Evolutionary conservation across 352 stramenopile species (phyloP).

Genomic region (Phytophthora pseudosyringae): DNA sequence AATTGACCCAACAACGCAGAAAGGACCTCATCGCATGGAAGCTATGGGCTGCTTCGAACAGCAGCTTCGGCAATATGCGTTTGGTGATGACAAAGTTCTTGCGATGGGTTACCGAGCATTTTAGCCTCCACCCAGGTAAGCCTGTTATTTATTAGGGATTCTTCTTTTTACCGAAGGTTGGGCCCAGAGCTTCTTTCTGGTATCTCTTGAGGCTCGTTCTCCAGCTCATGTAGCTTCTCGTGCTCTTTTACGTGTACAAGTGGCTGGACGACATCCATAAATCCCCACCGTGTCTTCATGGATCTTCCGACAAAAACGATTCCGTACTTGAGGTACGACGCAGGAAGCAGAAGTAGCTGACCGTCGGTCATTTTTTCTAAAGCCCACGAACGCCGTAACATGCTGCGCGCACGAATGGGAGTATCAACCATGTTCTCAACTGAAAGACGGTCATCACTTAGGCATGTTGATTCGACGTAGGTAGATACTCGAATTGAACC

Average conservation of each 20-base stretch:
- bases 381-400: conserved; percentile 44
- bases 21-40: no score
- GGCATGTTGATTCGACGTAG: conserved; percentile 12
- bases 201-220: conserved; percentile 10
- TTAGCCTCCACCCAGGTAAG: no score
- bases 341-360: conserved; percentile 48
- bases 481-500: conserved; percentile 8
- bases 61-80: no score
- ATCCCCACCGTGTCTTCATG: conserved; percentile 49
- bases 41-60: no score
- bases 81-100: no score
- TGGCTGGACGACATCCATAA: conserved; percentile 53
- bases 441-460: conserved; percentile 34
- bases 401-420: conserved; percentile 53
- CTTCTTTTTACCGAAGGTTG: conserved; percentile 14
- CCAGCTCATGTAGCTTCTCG: background rate
- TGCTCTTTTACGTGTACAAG: conserved; percentile 34
- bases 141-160: no score
- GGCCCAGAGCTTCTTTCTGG: background rate
- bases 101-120: no score
- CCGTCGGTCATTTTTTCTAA: conserved; percentile 44
- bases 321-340: conserved; percentile 52
- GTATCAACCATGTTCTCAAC: conserved; percentile 41
- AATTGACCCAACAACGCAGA: no score
- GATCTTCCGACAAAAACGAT: conserved; percentile 39